phyloP scores from a whole-genome alignment of 306 rosid species.

The barrel medic (Medicago truncatula) region MtrunA17r5.0-ANR NC_053049.1:40921001-40921500 shows the following conservation, averaged over 20 bases:
- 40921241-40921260: constrained; percentile 51
- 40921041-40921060: constrained; percentile 71
- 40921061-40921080: constrained; percentile 64
- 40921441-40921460: constrained; percentile 71
- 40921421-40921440: constrained; percentile 74
- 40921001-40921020: constrained; percentile 63
- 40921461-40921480: constrained; percentile 63
- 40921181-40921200: constrained; percentile 81
- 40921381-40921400: constrained; percentile 52
- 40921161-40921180: constrained; percentile 60
- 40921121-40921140: constrained; percentile 47
- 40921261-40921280: constrained; percentile 27
- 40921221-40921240: constrained; percentile 69
- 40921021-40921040: constrained; percentile 71
- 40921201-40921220: constrained; percentile 68
- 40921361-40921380: constrained; percentile 62
- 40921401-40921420: constrained; percentile 71
- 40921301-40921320: constrained; percentile 69
- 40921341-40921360: constrained; percentile 59
- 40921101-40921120: constrained; percentile 86
- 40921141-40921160: constrained; percentile 61
- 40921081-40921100: constrained; percentile 76
- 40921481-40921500: constrained; percentile 69
- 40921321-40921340: constrained; percentile 57
- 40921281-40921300: constrained; percentile 54